Evolutionary conservation across 163 green algal genomes (phyloP), one percentile per base, ranked within the genome.

Genomic region (Scenedesmus sp.): DNA sequence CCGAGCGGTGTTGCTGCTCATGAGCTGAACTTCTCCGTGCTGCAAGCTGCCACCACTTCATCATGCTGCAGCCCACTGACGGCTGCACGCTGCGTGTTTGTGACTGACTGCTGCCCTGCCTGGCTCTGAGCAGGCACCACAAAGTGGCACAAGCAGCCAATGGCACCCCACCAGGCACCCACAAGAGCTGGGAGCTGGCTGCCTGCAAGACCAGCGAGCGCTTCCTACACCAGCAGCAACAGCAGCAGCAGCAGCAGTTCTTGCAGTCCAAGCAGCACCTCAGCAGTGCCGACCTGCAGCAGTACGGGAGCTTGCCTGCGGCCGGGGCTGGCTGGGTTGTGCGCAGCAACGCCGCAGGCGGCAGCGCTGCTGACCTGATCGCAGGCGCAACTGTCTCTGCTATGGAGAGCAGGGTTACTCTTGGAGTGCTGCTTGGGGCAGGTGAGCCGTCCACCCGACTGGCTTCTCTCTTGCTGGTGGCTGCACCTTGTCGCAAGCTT

Each of bases 151-250:
- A 33, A 49, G 65, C 65, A 12, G 65, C 65, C 30, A 76, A 7
- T 22, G 44, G 68, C 43, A 76, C 68, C 9, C 85, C 85, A 26
- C 68, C 68, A 3, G 70, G 46, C 68, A 51, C n/a, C 1, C 85
- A 90, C 68, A 83, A 90, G 68, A 83, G 68, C 43, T 90, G 85
- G 85, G 85, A 90, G 68, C 43, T 90, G 30, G 85, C 68, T 37
- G 85, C 85, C 5, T 90, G 85, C 33, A 90, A 90, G 68, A 90
- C 85, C 16, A 72, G 42, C 37, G 61, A 89, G 37, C 84, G 65
- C 40, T 89, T 89, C 84, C 65, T 89, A 37, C 61, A 82, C 37
- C 26, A 33, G 33, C 56, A 35, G 18, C 56, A 68, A 35, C 82
- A 85, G 33, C 26, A 35, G n/a, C n/a, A n/a, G 20, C 84, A 89